Conservation (phyloP, 768 basidiomycete genomes). For the Amanita rimosa region DNA sequence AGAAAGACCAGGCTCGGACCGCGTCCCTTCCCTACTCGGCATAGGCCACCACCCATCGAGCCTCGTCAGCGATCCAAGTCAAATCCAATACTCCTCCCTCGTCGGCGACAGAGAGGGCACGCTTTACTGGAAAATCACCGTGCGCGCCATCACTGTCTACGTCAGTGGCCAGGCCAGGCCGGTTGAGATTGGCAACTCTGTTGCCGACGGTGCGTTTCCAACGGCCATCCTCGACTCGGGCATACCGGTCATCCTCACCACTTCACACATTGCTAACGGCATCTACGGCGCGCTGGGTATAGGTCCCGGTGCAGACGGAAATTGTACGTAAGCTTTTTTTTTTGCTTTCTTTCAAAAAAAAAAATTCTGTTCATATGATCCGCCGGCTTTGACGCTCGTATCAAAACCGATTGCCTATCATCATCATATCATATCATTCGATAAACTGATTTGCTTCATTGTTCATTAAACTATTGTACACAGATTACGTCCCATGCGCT, state of each 20-base stretch:
- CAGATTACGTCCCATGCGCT: constrained; percentile 65
- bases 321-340: constrained; percentile 34
- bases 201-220: constrained; percentile 32
- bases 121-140: constrained; percentile 52
- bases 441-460: no score
- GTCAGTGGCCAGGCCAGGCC: constrained; percentile 28
- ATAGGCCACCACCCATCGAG: constrained; percentile 55
- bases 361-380: no score
- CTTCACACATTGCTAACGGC: constrained; percentile 50
- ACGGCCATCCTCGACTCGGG: constrained; percentile 69
- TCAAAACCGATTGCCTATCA: no score
- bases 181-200: constrained; percentile 29
- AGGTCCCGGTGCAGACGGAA: constrained; percentile 43
- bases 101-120: constrained; percentile 28
- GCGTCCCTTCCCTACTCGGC: constrained; percentile 48
- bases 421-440: no score
- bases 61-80: constrained; percentile 40
- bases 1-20: constrained; percentile 50
- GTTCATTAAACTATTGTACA: no score
- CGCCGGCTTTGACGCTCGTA: no score
- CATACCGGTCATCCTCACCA: constrained; percentile 54
- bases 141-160: constrained; percentile 53
- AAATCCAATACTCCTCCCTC: constrained; percentile 37
- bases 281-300: constrained; percentile 71
- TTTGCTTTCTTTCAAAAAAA: no score